Evolutionary conservation across 208 protist genomes (phyloP), one percentile per base, ranked within the genome.

Genomic region (Leishmania major): DNA sequence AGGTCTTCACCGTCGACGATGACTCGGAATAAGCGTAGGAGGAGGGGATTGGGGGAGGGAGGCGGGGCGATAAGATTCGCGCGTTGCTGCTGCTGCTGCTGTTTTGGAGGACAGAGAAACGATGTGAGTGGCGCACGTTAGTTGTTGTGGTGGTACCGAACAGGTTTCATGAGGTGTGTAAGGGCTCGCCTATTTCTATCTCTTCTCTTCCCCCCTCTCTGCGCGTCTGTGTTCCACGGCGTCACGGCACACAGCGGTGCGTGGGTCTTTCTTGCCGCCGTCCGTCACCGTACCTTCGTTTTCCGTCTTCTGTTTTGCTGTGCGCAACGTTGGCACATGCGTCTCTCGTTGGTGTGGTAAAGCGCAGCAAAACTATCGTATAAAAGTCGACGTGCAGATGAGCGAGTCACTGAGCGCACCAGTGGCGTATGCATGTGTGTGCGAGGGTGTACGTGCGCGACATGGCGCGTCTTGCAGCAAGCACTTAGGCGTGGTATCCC

Each of bases 1-100:
- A 77, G 73, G 49, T 77, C 73, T 77, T 62, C 35, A 77, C 73
- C 35, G 40, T 77, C 40, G 73, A 77, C 11, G 73, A 77, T 45
- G 73, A 77, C 28, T 77, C 73, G 11, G 51, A 77, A 28, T 77
- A 47, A 45, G n/a, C 49, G 31, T 17, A 37, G 53, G 28, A 51
- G 11, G 35, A 31, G 70, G 25, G 13, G 70, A 17, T 40, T 2
- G 5, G 3, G 4, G 43, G 43, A 0, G 43, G 45, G 4, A 19
- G 28, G 37, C 0, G 6, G 43, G 10, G 22, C 1, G 70, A 37
- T 11, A 2, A 11, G 11, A 19, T 53, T 1, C 7, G 17, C 13
- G 31, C 6, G 28, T 74, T 37, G 40, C 45, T 55, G 43, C 43
- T 45, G 25, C 0, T 25, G 8, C 0, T 25, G 40, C 25, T 45